Conservation (phyloP, 2,329 filamentous ascomycete genomes). For the Aspergillus intermedius region DNA sequence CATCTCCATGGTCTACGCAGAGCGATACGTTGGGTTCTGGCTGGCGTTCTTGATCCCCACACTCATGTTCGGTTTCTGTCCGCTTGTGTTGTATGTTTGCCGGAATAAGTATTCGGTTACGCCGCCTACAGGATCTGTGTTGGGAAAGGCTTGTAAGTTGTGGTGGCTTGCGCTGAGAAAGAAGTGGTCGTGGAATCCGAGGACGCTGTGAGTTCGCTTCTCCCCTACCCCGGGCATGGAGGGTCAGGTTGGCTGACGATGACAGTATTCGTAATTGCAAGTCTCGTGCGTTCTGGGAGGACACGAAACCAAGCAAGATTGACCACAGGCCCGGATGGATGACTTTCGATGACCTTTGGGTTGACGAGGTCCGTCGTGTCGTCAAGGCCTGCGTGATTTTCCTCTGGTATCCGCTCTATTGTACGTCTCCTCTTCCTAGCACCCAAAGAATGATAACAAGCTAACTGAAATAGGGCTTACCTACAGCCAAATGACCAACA, state of each 20-base stretch:
- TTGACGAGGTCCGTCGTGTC: slow-evolving; percentile 67
- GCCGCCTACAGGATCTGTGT: slow-evolving; percentile 66
- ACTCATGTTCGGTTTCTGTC: slow-evolving; percentile 56
- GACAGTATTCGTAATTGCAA: slow-evolving; percentile 14
- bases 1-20: slow-evolving; percentile 64
- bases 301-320: slow-evolving; percentile 16
- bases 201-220: slow-evolving; percentile 25
- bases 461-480: slow-evolving; percentile 22
- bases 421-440: slow-evolving; percentile 15
- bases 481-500: slow-evolving; percentile 50
- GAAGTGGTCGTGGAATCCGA: slow-evolving; percentile 56
- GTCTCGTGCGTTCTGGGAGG: slow-evolving; percentile 15
- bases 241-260: slow-evolving; percentile 1
- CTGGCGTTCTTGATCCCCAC: slow-evolving; percentile 56
- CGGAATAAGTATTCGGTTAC: slow-evolving; percentile 58
- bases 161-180: slow-evolving; percentile 56
- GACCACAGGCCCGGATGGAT: slow-evolving; percentile 39
- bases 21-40: slow-evolving; percentile 70
- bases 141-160: slow-evolving; percentile 60
- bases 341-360: slow-evolving; percentile 75
- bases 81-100: slow-evolving; percentile 54
- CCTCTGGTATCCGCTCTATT: slow-evolving; percentile 47
- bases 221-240: too few species aligned
- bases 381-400: slow-evolving; percentile 64
- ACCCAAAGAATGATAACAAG: not conserved